These are phyloP conservation scores for Breynia disticha DNA, from an alignment of 441 rosid species.

Conservation along the genomic window DNA sequence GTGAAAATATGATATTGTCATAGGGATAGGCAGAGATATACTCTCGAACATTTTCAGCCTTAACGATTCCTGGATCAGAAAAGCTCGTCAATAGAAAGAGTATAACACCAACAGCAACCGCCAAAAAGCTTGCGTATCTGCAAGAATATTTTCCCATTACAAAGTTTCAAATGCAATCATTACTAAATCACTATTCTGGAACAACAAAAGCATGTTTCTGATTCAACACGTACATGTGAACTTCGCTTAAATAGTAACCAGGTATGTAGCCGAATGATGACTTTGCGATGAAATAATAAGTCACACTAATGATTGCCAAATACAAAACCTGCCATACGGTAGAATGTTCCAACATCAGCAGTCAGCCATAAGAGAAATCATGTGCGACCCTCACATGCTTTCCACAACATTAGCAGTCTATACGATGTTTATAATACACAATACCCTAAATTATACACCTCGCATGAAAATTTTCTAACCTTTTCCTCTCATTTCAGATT, in stretches of 20 bases:
- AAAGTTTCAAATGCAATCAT: conserved; percentile 6
- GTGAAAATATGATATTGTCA: conserved; percentile 54
- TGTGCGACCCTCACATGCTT: too few species aligned
- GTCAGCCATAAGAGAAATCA: too few species aligned
- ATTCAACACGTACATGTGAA: conserved; percentile 48
- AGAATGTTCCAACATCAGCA: background rate
- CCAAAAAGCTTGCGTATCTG: conserved; percentile 70
- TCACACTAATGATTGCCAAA: conserved; percentile 58
- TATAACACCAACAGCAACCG: conserved; percentile 57
- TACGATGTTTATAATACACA: too few species aligned
- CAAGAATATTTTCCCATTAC: conserved; percentile 17
- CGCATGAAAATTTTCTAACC: too few species aligned
- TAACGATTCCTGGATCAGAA: conserved; percentile 84
- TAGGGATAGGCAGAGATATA: conserved; percentile 71
- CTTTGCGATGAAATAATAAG: conserved; percentile 43
- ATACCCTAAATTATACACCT: too few species aligned
- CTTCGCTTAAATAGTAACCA: conserved; percentile 70
- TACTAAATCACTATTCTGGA: background rate
- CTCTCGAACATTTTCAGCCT: conserved; percentile 47
- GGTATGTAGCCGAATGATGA: conserved; percentile 70
- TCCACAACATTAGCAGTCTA: too few species aligned
- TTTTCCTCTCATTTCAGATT: too few species aligned
- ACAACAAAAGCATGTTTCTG: background rate
- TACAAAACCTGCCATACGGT: conserved; percentile 53
- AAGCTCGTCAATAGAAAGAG: conserved; percentile 78